Percentiles rank a stretch among this genome's conserved stretches.
These are phyloP conservation scores for Verbascum thapsus DNA, from an alignment of 257 asterid genomes.

Conservation along the genomic window DNA sequence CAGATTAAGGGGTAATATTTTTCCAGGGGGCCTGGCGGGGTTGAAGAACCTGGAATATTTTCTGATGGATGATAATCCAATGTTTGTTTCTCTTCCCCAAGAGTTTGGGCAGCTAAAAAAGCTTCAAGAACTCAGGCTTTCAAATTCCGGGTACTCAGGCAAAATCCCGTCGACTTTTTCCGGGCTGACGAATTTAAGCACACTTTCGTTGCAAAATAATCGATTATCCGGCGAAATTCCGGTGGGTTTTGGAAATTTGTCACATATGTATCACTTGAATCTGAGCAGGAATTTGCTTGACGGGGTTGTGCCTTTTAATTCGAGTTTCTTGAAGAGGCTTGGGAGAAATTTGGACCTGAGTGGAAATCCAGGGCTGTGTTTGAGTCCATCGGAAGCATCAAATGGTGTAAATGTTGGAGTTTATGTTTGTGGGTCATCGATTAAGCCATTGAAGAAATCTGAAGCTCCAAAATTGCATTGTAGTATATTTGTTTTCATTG, in stretches of 20 bases:
- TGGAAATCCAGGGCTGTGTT: constrained; percentile 75
- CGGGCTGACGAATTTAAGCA: constrained; percentile 54
- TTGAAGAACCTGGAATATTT: constrained; percentile 64
- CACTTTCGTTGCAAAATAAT: constrained; percentile 73
- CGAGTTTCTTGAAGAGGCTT: constrained; percentile 66
- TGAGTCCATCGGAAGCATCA: constrained; percentile 43
- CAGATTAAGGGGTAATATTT: constrained; percentile 47
- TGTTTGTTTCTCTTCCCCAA: constrained; percentile 52
- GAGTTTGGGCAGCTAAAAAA: constrained; percentile 56
- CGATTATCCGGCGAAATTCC: constrained; percentile 66
- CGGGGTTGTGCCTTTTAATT: constrained; percentile 72
- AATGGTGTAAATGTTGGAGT: constrained; percentile 44
- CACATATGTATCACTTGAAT: constrained; percentile 73
- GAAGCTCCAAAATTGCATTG: constrained; percentile 34
- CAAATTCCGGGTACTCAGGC: constrained; percentile 74
- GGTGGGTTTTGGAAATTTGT: constrained; percentile 45
- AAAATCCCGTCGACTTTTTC: constrained; percentile 61
- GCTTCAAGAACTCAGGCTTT: constrained; percentile 78
- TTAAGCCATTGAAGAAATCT: constrained; percentile 49
- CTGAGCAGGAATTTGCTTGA: constrained; percentile 71
- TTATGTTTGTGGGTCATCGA: constrained; percentile 47
- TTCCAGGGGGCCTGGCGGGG: constrained; percentile 44
- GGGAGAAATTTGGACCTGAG: constrained; percentile 83
- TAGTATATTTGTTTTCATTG: constrained; percentile 20
- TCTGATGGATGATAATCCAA: constrained; percentile 81